phyloP scores from a whole-genome alignment of 495 filamentous ascomycete species.

The Poronia punctata region DNA sequence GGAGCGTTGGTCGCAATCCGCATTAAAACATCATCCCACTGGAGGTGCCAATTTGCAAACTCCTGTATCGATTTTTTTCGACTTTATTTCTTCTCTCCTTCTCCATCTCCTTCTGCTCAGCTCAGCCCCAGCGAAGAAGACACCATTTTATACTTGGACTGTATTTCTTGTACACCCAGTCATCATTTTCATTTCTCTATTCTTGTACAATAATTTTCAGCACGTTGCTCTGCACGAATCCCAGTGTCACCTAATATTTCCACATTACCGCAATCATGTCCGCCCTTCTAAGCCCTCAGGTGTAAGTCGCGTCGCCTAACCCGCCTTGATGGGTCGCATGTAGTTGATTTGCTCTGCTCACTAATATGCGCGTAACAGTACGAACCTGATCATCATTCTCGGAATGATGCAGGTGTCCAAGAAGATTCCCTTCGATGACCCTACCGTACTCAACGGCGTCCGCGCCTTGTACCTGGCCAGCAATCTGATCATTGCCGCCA shows the following conservation, averaged over 20 bases:
- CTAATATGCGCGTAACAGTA: constrained; percentile 45
- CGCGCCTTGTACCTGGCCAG: constrained; percentile 78
- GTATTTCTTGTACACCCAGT: too few relatives aligned
- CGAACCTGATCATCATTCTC: constrained; percentile 89
- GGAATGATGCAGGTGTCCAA: constrained; percentile 98
- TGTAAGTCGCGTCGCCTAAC: constrained; percentile 30
- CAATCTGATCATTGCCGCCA: constrained; percentile 75
- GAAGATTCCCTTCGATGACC: constrained; percentile 91
- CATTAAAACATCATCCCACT: too few relatives aligned
- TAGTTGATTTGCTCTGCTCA: neutral
- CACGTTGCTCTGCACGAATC: too few relatives aligned
- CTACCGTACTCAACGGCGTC: constrained; percentile 72
- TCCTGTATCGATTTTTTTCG: too few relatives aligned
- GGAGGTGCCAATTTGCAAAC: too few relatives aligned
- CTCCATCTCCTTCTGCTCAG: too few relatives aligned
- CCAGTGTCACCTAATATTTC: neutral
- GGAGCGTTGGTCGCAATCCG: too few relatives aligned
- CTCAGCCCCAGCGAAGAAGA: too few relatives aligned
- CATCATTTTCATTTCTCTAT: too few relatives aligned
- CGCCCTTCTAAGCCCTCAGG: constrained; percentile 43
- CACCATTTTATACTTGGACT: too few relatives aligned
- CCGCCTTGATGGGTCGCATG: constrained; percentile 3
- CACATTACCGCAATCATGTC: constrained; percentile 37
- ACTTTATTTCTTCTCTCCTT: too few relatives aligned
- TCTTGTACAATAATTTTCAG: too few relatives aligned